phyloP scores from a whole-genome alignment of 1,139 yeast genomes.

The Yamadazyma epiphylla region DNA sequence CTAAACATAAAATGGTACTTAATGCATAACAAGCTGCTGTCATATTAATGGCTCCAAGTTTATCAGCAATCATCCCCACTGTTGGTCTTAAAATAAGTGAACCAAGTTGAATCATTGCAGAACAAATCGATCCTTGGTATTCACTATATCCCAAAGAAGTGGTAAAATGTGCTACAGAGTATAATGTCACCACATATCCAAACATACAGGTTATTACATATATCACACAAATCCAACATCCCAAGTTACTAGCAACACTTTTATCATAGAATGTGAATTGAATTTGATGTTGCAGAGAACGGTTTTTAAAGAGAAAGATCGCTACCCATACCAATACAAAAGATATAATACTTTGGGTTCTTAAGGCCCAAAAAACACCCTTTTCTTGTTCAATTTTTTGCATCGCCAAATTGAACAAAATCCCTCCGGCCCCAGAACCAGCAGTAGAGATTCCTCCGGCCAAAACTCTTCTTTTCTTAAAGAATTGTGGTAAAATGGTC shows the following conservation, averaged over 20 bases:
- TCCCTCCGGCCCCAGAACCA: slow-evolving; percentile 65
- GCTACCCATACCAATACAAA: slow-evolving; percentile 31
- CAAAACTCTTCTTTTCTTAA: slow-evolving; percentile 49
- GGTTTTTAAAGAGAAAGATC: slow-evolving; percentile 19
- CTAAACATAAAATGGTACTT: slow-evolving; percentile 24
- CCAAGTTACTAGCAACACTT: slow-evolving; percentile 23
- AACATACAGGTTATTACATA: slow-evolving; percentile 38
- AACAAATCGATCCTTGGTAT: slow-evolving; percentile 37
- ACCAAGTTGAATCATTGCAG: slow-evolving; percentile 46
- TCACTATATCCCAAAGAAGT: slow-evolving; percentile 40
- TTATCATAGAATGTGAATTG: slow-evolving; percentile 33
- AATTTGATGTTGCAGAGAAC: slow-evolving; percentile 22
- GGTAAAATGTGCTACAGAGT: slow-evolving; percentile 44
- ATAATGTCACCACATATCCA: slow-evolving; percentile 44
- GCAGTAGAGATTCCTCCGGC: slow-evolving; percentile 57
- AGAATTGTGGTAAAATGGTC: slow-evolving; percentile 49
- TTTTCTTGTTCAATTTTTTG: slow-evolving; percentile 25
- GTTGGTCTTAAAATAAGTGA: slow-evolving; percentile 38
- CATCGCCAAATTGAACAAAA: slow-evolving; percentile 40
- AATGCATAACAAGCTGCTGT: slow-evolving; percentile 20
- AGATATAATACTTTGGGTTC: slow-evolving; percentile 34
- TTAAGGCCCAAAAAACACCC: slow-evolving; percentile 32
- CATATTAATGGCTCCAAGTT: slow-evolving; percentile 36
- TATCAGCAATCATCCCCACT: slow-evolving; percentile 37
- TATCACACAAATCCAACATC: slow-evolving; percentile 25